Evolutionary conservation across 192 early-diverging fungal species (phyloP).

Genomic region (Mortierella antarctica): DNA sequence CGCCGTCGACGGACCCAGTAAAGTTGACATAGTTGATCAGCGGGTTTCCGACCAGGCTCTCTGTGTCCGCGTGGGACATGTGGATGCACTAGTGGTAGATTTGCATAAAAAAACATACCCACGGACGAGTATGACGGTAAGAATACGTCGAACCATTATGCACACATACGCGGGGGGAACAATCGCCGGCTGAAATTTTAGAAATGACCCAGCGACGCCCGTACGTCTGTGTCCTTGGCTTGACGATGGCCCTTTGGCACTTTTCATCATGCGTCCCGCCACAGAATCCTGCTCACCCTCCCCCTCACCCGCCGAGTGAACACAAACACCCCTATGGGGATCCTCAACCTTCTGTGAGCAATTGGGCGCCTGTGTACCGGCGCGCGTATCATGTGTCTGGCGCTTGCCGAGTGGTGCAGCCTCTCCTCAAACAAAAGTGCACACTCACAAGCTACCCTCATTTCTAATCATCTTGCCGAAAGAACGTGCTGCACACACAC

Average conservation of each 20-base stretch:
- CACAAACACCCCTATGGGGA: too few relatives aligned
- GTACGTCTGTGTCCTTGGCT: constrained; percentile 1
- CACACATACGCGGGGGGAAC: not conserved
- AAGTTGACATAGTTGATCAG: constrained; percentile 76
- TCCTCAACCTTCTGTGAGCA: too few relatives aligned
- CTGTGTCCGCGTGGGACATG: constrained; percentile 60
- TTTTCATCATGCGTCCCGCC: not conserved
- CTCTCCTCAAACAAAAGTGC: too few relatives aligned
- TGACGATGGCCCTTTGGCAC: not conserved
- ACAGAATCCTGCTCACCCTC: too few relatives aligned
- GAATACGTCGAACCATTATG: not conserved
- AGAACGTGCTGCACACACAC: not conserved
- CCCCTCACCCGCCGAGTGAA: too few relatives aligned
- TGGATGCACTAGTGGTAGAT: constrained; percentile 56
- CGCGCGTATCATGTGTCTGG: not conserved
- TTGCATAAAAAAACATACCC: not conserved
- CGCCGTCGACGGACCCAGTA: constrained; percentile 81
- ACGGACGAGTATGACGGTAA: not conserved
- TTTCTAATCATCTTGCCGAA: constrained; percentile 37
- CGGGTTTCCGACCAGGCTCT: constrained; percentile 67
- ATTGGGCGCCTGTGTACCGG: too few relatives aligned
- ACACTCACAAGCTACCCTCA: not conserved
- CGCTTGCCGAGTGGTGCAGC: too few relatives aligned
- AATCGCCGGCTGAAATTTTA: constrained; percentile 38
- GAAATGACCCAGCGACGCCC: constrained; percentile 11